Evolutionary conservation across 495 filamentous ascomycete species (phyloP).

Genomic region (Penicillium cataractarum): DNA sequence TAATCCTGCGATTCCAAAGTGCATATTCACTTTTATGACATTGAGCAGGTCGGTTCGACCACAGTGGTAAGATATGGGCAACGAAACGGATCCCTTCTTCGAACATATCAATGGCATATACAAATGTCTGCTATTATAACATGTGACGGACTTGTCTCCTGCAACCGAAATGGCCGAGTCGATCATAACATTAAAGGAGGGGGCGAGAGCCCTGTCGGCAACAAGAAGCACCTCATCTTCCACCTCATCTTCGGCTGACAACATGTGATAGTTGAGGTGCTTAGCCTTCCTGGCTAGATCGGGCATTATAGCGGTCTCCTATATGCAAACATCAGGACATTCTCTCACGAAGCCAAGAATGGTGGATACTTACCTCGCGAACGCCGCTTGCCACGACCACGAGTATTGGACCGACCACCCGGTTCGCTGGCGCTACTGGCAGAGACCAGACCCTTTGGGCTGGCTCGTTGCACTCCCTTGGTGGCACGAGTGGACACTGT

Average conservation of each 20-base stretch:
- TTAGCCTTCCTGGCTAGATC: slow-evolving; percentile 34
- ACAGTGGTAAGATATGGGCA: neutral
- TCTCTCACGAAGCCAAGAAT: neutral
- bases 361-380: slow-evolving; percentile 30
- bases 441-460: slow-evolving; percentile 27
- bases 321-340: slow-evolving; percentile 9
- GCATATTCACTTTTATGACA: neutral
- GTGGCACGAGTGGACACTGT: neutral
- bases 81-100: neutral
- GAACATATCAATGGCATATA: neutral
- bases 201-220: neutral
- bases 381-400: slow-evolving; percentile 26
- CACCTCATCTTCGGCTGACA: neutral
- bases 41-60: neutral
- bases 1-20: neutral
- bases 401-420: slow-evolving; percentile 6
- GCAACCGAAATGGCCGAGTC: neutral
- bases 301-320: slow-evolving; percentile 43
- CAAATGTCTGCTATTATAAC: neutral
- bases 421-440: slow-evolving; percentile 19
- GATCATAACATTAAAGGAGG: neutral
- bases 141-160: neutral
- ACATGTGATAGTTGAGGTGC: neutral
- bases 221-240: too few relatives aligned
- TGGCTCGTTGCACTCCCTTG: slow-evolving; percentile 16